Conservation (phyloP, 1,139 yeast genomes). For the Diutina pseudorugosa region DNA sequence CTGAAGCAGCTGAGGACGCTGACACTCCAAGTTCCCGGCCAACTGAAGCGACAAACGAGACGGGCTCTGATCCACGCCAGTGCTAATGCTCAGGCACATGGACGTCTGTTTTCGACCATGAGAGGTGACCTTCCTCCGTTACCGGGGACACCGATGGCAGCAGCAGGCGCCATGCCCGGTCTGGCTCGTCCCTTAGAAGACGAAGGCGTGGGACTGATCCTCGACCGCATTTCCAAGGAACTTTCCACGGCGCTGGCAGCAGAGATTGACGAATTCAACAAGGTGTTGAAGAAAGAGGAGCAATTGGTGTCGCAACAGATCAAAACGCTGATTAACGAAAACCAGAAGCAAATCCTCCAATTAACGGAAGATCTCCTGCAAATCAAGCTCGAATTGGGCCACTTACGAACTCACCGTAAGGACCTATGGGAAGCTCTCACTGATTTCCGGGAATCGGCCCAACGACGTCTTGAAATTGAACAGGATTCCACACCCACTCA, state of each 20-base stretch:
- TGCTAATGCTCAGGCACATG: neutral
- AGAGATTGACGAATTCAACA: conserved; percentile 62
- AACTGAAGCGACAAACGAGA: neutral
- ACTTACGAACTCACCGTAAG: conserved; percentile 45
- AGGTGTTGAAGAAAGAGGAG: conserved; percentile 41
- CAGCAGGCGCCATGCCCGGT: neutral
- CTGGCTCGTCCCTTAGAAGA: neutral
- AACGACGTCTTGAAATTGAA: conserved; percentile 38
- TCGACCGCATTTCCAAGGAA: neutral
- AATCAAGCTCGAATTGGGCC: conserved; percentile 54
- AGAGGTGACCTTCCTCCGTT: neutral
- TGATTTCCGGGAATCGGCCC: conserved; percentile 63
- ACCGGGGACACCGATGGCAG: neutral
- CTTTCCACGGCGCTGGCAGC: conserved; percentile 11
- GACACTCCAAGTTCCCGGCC: conserved; percentile 2
- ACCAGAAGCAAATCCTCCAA: conserved; percentile 59
- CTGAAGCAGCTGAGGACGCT: conserved; percentile 1
- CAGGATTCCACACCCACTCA: conserved; percentile 10
- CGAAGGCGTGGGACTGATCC: neutral
- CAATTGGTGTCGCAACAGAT: conserved; percentile 49
- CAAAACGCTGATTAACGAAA: conserved; percentile 52
- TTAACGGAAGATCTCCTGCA: conserved; percentile 54
- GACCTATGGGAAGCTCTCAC: conserved; percentile 52
- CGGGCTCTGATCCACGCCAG: conserved; percentile 3
- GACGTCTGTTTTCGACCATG: neutral